Evolutionary conservation across 768 basidiomycete species (phyloP), one percentile per base, ranked within the genome.

Genomic region (Boletus sp.): DNA sequence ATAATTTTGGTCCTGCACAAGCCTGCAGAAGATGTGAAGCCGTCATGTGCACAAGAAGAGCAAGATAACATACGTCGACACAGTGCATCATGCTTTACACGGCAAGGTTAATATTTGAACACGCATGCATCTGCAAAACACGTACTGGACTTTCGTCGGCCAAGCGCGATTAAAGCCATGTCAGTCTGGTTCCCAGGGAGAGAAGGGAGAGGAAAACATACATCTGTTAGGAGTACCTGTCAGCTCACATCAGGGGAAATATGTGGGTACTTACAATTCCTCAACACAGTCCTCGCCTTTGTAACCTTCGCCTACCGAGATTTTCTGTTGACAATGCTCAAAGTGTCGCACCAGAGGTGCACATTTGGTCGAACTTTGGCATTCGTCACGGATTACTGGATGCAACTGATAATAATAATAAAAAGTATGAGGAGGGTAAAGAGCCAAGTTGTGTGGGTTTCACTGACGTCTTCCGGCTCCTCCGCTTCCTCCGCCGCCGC

Each of bases 221-320:
- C 69, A 70, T 42, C 69, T 70, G 39, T 47, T 17, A 4, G 11
- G 1, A 27, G 27, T 25, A 39, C 25, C 9, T 27, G 47, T 61
- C 27, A 57, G 39, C 21, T 35, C 23, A 55, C 14, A 33, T 51
- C 14, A 47, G 5, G 38, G 33, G 38, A 29, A 9, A 44, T 11
- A 46, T 14, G 37, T 30, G 4, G 4, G 34, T n/a, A 81, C 87
- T 70, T 62, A 90, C 88, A 93, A 70, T 79, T 93, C 92, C 74
- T 93, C 90, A 35, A 94, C 88, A 67, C 93, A 96, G 68, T 95
- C 93, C 77, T 96, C 94, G 58, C 84, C 84, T 69, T 90, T 86
- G 82, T 81, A 92, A 37, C 92, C 93, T 64, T 93, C 67, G 27
- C 93, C 94, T 30, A 77, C 78, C 55, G 83, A 73, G 44, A 97